Evolutionary conservation across 1,284 basidiomycete species (phyloP), one percentile per base, ranked within the genome.

Genomic region (Pseudozyma flocculosa): DNA sequence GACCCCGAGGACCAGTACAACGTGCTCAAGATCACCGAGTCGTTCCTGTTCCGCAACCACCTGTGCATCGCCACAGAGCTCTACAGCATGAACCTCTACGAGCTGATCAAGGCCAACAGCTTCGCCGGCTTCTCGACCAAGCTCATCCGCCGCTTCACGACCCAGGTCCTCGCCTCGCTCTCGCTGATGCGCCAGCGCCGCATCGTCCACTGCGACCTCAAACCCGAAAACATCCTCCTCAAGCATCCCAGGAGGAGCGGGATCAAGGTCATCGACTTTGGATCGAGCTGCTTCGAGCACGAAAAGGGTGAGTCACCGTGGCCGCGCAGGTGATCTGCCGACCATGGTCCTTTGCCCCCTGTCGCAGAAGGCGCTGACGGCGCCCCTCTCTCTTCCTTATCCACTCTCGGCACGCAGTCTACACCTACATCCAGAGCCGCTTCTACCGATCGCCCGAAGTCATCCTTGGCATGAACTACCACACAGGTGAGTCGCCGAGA

Each of bases 211-310:
- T 99, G 95, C 73, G 95, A 99, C 81, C 82, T 99, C 65, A 99
- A 99, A 80, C 95, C 95, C 17, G 95, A 99, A 90, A 99, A 99
- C 73, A 92, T 99, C 40, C 82, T 98, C 7, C 82, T 99, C 43
- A 87, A 87, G 49, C 94, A 98, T 79, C 95, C 95, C 15, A 87
- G 89, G 13, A 95, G 92, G 83, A 95, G 92, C 72, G 92, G 87
- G 3, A 90, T 99, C 80, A 97, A 96, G 80, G 92, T 97, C 57
- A 98, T 99, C 70, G 95, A 99, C 80, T 99, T 98, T 79, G 95
- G 95, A 38, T 94, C 91, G 73, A 96, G 92, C 76, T 98, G 95
- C 79, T 89, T 96, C 68, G 95, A 98, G 79, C 88, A 96, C 72
- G 95, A 98, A 81, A 98, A 97, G 82, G 93, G 92, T 94, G 73